Conservation (phyloP, 176 grass and related monocot species). For the Cenchrus purpureus region DNA sequence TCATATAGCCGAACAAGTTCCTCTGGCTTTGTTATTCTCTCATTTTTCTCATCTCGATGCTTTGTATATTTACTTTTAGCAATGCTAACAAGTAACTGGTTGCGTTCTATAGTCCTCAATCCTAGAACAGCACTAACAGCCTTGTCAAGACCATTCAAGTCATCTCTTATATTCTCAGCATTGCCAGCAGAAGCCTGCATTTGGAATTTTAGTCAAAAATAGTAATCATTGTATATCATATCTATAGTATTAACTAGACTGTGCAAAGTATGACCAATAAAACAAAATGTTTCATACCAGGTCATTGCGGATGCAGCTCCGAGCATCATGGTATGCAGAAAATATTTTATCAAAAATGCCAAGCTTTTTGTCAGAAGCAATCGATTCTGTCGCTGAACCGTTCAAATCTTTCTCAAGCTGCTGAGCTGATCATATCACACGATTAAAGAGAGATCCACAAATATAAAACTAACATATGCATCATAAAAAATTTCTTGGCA, state of each 20-base stretch:
- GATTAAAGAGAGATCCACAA: conserved; percentile 50
- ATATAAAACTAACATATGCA: conserved; percentile 32
- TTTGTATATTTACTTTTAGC: conserved; percentile 98
- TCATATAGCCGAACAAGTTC: conserved; percentile 95
- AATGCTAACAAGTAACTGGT: conserved; percentile 78
- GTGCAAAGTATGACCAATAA: neutral
- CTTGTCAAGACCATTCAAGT: conserved; percentile 96
- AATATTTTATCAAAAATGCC: conserved; percentile 95
- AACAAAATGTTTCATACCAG: conserved; percentile 61
- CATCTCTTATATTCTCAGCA: conserved; percentile 91
- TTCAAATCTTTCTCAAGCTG: conserved; percentile 92
- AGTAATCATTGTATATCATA: conserved; percentile 9
- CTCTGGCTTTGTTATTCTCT: conserved; percentile 95
- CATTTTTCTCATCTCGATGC: conserved; percentile 79
- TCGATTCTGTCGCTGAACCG: conserved; percentile 59
- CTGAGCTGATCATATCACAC: conserved; percentile 88
- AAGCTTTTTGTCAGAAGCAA: conserved; percentile 92
- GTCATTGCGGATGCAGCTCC: conserved; percentile 91
- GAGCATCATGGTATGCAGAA: conserved; percentile 98
- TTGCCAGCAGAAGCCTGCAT: conserved; percentile 86
- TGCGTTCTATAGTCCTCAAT: conserved; percentile 90
- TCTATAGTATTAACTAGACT: neutral
- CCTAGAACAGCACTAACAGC: conserved; percentile 92
- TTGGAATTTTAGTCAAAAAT: conserved; percentile 2
- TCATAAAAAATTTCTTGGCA: conserved; percentile 17